Evolutionary conservation across 257 asterid genomes (phyloP).

Genomic region (Solanum clarkiae): DNA sequence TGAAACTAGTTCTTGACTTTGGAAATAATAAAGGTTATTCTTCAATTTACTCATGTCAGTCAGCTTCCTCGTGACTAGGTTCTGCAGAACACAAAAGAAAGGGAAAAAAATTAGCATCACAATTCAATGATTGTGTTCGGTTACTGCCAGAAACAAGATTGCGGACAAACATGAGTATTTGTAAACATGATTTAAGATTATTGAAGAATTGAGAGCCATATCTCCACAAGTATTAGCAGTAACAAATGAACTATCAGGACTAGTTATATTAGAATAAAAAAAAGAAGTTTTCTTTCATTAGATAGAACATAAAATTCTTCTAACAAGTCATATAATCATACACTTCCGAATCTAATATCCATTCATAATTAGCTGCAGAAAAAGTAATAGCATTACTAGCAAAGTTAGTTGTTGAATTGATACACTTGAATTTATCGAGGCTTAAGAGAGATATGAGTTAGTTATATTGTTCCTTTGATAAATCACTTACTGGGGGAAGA

Average conservation of each 20-base stretch:
- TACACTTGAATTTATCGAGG: background rate
- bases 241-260: background rate
- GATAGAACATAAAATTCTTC: background rate
- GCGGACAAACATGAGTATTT: background rate
- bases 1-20: background rate
- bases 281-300: background rate
- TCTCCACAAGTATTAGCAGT: background rate
- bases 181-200: background rate
- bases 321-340: background rate
- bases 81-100: background rate
- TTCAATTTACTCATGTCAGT: background rate
- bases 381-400: background rate
- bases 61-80: background rate
- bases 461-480: background rate
- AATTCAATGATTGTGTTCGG: background rate
- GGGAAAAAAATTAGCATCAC: background rate
- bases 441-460: background rate
- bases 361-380: background rate
- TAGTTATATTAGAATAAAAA: background rate
- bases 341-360: background rate
- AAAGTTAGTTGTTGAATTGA: background rate
- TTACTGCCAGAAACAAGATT: background rate
- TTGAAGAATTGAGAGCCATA: background rate
- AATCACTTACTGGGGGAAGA: background rate
- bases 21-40: background rate